A percentile compares a stretch with the other conserved stretches of the same genome.
phyloP scores from a whole-genome alignment of 345 rosid species.

The Brassica juncea region DNA sequence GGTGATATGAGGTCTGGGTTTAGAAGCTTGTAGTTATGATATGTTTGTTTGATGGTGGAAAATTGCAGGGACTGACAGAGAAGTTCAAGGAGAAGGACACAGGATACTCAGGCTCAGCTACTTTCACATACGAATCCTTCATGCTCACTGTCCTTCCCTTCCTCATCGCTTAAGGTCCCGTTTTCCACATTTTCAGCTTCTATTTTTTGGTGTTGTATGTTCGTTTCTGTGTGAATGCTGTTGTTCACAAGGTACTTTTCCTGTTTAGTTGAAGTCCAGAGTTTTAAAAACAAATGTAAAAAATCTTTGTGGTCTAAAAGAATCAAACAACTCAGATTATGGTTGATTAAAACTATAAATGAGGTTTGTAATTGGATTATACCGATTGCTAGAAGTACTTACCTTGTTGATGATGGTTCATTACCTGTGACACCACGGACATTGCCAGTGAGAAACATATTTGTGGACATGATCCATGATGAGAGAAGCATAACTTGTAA shows the following conservation, averaged over 20 bases:
- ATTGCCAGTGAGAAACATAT: too few relatives aligned
- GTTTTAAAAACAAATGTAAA: neutral
- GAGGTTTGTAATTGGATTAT: too few relatives aligned
- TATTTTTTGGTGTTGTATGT: too few relatives aligned
- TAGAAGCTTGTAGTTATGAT: neutral
- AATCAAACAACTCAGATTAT: neutral
- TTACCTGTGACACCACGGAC: too few relatives aligned
- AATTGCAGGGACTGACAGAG: constrained; percentile 81
- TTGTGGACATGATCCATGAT: constrained; percentile 25
- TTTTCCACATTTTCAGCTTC: too few relatives aligned
- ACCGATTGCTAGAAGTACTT: too few relatives aligned
- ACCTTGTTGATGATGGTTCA: too few relatives aligned
- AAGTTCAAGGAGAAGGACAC: constrained; percentile 86
- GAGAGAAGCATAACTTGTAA: constrained; percentile 32
- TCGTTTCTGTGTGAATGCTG: too few relatives aligned
- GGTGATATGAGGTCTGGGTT: neutral
- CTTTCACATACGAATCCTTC: constrained; percentile 76
- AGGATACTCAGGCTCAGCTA: constrained; percentile 67
- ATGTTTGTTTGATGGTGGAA: neutral
- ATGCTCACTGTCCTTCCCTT: constrained; percentile 62
- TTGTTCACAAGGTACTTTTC: too few relatives aligned
- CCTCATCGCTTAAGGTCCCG: neutral
- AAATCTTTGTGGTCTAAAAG: neutral
- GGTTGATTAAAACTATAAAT: too few relatives aligned
- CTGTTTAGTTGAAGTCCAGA: too few relatives aligned